A percentile compares a stretch with the other conserved stretches of the same genome.
phyloP scores from a whole-genome alignment of 805 yeast genomes.

The Candida hungchunana region DNA sequence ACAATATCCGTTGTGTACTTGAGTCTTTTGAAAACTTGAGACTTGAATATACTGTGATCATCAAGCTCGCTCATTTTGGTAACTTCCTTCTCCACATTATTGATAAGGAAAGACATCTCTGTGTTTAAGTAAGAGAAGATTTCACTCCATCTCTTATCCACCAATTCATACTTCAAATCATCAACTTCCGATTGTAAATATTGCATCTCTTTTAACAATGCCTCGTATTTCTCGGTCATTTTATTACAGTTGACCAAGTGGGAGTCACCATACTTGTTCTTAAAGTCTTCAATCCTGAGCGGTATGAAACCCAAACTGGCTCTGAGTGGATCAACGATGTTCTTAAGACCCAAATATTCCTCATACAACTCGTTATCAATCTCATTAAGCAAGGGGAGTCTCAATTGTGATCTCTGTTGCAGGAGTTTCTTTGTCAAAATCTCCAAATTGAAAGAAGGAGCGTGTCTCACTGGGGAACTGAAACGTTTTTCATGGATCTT shows the following conservation, averaged over 20 bases:
- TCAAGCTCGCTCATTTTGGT: slow-evolving; percentile 24
- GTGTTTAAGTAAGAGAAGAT: slow-evolving; percentile 44
- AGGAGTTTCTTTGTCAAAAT: slow-evolving; percentile 30
- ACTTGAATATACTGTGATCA: slow-evolving; percentile 16
- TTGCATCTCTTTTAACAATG: slow-evolving; percentile 37
- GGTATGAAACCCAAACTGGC: slow-evolving; percentile 52
- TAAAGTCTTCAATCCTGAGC: slow-evolving; percentile 40
- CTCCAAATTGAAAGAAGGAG: slow-evolving; percentile 34
- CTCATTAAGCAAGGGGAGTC: slow-evolving; percentile 36
- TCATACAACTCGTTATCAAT: slow-evolving; percentile 38
- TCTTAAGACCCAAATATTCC: slow-evolving; percentile 38
- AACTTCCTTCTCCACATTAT: slow-evolving; percentile 26
- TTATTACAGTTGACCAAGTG: slow-evolving; percentile 23
- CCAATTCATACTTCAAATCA: slow-evolving; percentile 39
- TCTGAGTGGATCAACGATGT: slow-evolving; percentile 44
- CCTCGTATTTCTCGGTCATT: slow-evolving; percentile 36
- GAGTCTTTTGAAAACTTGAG: slow-evolving; percentile 30
- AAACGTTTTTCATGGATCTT: slow-evolving; percentile 35
- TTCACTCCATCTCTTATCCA: slow-evolving; percentile 54
- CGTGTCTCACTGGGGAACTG: slow-evolving; percentile 38
- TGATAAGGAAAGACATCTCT: slow-evolving; percentile 32
- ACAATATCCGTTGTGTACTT: slow-evolving; percentile 36
- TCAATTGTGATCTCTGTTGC: slow-evolving; percentile 28
- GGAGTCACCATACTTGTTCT: slow-evolving; percentile 23
- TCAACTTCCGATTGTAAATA: slow-evolving; percentile 38